These are phyloP conservation scores for Gynandropsis gynandra DNA, from an alignment of 345 rosid species.

Conservation along the genomic window DNA sequence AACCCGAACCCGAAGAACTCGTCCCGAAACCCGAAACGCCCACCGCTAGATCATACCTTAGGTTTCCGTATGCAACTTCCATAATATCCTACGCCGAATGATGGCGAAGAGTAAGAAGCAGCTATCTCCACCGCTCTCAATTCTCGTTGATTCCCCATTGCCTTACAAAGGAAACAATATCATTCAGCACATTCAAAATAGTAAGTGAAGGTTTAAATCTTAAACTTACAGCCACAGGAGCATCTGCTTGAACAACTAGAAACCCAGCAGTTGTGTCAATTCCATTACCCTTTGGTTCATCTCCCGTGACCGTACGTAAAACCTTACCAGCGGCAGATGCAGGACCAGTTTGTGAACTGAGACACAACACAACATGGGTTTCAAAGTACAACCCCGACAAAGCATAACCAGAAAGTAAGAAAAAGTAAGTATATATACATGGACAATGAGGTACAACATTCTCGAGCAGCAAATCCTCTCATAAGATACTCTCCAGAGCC, in stretches of 20 bases:
- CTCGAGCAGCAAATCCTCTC: slow-evolving; percentile 92
- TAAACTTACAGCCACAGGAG: slow-evolving; percentile 44
- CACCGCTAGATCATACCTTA: slow-evolving; percentile 75
- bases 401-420: slow-evolving; percentile 5
- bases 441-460: slow-evolving; percentile 70
- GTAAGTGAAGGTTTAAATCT: not conserved
- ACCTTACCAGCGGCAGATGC: slow-evolving; percentile 82
- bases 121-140: slow-evolving; percentile 85
- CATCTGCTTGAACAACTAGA: slow-evolving; percentile 75
- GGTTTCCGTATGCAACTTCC: slow-evolving; percentile 79
- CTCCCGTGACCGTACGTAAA: slow-evolving; percentile 44
- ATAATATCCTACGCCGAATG: slow-evolving; percentile 88
- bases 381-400: not conserved
- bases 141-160: slow-evolving; percentile 35
- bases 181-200: not conserved
- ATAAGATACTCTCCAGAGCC: slow-evolving; percentile 91
- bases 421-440: slow-evolving; percentile 36
- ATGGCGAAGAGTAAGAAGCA: slow-evolving; percentile 69
- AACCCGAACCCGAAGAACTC: no score
- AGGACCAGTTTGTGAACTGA: slow-evolving; percentile 86
- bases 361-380: slow-evolving; percentile 1
- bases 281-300: slow-evolving; percentile 30
- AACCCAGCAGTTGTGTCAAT: slow-evolving; percentile 64
- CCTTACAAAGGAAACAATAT: slow-evolving; percentile 31
- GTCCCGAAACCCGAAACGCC: no score